Evolutionary conservation across 2,329 filamentous ascomycete species (phyloP).

Genomic region (Plenodomus biglobosus): DNA sequence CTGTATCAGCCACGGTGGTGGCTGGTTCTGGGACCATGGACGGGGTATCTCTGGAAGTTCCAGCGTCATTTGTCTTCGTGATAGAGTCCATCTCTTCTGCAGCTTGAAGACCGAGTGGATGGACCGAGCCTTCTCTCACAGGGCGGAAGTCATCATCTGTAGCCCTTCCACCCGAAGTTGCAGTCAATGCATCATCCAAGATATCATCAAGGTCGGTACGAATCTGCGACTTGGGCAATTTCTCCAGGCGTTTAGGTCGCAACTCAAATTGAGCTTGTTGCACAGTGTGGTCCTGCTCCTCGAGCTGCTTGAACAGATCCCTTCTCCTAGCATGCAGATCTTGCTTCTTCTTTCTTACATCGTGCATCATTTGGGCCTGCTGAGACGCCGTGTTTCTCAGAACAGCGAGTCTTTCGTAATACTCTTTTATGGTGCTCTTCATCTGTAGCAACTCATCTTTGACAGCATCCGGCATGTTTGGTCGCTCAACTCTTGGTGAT

Average conservation of each 20-base stretch:
- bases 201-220: conserved; percentile 2
- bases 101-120: not conserved
- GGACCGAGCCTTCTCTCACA: not conserved
- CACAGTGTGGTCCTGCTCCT: not conserved
- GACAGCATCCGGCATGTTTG: not conserved
- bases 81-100: not conserved
- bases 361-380: not conserved
- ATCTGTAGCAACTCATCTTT: not conserved
- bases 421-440: not conserved
- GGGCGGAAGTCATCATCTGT: not conserved
- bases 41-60: not conserved
- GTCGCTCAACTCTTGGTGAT: not conserved
- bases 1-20: not conserved
- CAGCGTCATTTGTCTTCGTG: no score
- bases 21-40: not conserved
- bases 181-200: conserved; percentile 2
- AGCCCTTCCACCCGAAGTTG: not conserved
- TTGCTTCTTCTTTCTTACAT: conserved; percentile 2
- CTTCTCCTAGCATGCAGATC: not conserved
- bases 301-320: not conserved
- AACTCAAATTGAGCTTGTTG: not conserved
- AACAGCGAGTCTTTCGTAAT: not conserved
- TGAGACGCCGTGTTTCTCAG: not conserved
- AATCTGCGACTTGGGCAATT: not conserved
- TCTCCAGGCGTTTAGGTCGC: not conserved